Percentiles rank a stretch among this genome's conserved stretches.
phyloP scores from a whole-genome alignment of 2,329 filamentous ascomycete genomes.

The Pleoardoris graminearum region DNA sequence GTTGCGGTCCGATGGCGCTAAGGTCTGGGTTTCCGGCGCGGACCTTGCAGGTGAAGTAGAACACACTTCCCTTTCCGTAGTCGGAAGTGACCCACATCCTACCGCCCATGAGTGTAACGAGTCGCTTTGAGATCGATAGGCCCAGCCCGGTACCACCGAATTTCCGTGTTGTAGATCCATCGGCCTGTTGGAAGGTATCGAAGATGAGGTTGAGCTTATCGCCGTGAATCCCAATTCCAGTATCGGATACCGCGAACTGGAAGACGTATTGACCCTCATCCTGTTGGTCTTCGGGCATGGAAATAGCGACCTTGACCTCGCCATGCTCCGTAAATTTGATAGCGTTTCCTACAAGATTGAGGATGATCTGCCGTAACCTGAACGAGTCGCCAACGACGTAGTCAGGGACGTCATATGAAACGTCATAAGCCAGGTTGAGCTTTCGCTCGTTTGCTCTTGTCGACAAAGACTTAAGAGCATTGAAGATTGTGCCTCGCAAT shows the following conservation, averaged over 20 bases:
- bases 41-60: constrained; percentile 95
- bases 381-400: constrained; percentile 96
- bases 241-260: constrained; percentile 94
- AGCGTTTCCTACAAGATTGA: constrained; percentile 95
- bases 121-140: constrained; percentile 89
- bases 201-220: constrained; percentile 98
- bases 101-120: constrained; percentile 95
- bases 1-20: constrained; percentile 75
- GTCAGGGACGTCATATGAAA: constrained; percentile 90
- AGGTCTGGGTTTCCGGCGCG: constrained; percentile 81
- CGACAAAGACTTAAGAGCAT: constrained; percentile 93
- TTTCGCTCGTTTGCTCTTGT: constrained; percentile 97
- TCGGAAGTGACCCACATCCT: constrained; percentile 95
- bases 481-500: constrained; percentile 91
- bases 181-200: constrained; percentile 98
- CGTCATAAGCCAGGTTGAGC: constrained; percentile 87
- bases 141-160: constrained; percentile 95
- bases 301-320: constrained; percentile 93
- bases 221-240: constrained; percentile 92
- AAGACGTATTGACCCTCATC: constrained; percentile 82
- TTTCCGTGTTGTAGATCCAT: constrained; percentile 93
- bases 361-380: constrained; percentile 91
- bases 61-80: constrained; percentile 87
- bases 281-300: constrained; percentile 67
- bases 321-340: constrained; percentile 99